Evolutionary conservation across 257 asterid genomes (phyloP).

Genomic region (Penstemon barbatus): DNA sequence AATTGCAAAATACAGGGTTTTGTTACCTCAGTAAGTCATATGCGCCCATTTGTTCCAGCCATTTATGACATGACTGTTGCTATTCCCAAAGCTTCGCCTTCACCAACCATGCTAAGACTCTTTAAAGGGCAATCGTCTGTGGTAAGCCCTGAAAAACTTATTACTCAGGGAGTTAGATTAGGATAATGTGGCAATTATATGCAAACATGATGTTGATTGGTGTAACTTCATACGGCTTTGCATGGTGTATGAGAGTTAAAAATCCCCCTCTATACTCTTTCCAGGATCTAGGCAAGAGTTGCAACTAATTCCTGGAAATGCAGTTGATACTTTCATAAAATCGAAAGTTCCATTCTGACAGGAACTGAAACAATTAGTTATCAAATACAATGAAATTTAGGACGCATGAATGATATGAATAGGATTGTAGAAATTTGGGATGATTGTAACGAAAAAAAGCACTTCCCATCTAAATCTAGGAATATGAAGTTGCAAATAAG

Average conservation of each 20-base stretch:
- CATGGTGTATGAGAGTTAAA: neutral
- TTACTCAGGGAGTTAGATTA: slow-evolving; percentile 2
- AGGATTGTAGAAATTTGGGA: neutral
- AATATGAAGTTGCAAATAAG: neutral
- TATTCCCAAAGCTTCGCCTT: slow-evolving; percentile 76
- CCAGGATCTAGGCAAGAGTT: neutral
- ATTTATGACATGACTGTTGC: slow-evolving; percentile 87
- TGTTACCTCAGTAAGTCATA: slow-evolving; percentile 81
- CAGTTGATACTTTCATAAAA: too few relatives aligned
- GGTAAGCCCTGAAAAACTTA: slow-evolving; percentile 48
- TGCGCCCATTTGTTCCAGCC: slow-evolving; percentile 94
- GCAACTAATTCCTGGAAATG: slow-evolving; percentile 9
- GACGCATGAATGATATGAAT: too few relatives aligned
- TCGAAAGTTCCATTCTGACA: too few relatives aligned
- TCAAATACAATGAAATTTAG: too few relatives aligned
- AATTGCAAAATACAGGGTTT: slow-evolving; percentile 67
- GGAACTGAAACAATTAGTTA: too few relatives aligned
- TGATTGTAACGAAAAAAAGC: neutral
- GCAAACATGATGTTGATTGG: neutral
- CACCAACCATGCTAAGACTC: slow-evolving; percentile 90
- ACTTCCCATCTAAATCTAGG: neutral
- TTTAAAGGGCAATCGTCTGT: slow-evolving; percentile 86
- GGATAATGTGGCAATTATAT: slow-evolving; percentile 10
- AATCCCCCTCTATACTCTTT: neutral
- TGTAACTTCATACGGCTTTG: neutral